These are phyloP conservation scores for Elaphomyces granulatus DNA, from an alignment of 495 filamentous ascomycete genomes.

Conservation along the genomic window DNA sequence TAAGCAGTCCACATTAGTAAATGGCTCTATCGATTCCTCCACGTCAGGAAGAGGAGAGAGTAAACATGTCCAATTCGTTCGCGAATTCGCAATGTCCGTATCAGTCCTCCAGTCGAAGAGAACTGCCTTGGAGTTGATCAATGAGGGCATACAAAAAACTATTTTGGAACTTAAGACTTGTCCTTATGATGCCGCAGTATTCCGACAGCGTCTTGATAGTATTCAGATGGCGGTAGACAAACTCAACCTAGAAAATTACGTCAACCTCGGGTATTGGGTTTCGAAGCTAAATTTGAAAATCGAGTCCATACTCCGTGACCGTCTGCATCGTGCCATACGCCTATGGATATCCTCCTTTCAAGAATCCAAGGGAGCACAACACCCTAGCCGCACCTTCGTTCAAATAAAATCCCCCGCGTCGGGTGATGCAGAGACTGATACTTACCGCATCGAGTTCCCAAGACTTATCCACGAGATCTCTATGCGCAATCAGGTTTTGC, in stretches of 20 bases:
- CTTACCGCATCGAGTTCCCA: conserved; percentile 41
- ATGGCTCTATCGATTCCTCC: conserved; percentile 43
- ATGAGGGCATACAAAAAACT: conserved; percentile 70
- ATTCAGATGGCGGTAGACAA: conserved; percentile 89
- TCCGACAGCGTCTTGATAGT: conserved; percentile 62
- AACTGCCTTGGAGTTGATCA: conserved; percentile 56
- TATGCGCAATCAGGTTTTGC: conserved; percentile 93
- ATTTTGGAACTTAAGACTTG: conserved; percentile 73
- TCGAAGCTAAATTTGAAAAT: conserved; percentile 70
- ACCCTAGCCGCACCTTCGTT: conserved; percentile 10
- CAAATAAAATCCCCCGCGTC: conserved; percentile 1
- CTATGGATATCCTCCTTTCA: conserved; percentile 78
- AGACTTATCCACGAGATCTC: conserved; percentile 73
- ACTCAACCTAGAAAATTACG: conserved; percentile 86
- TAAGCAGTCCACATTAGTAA: conserved; percentile 49
- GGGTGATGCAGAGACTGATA: conserved; percentile 30
- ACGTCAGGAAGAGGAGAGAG: conserved; percentile 54
- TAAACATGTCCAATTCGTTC: conserved; percentile 89
- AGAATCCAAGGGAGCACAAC: conserved; percentile 35
- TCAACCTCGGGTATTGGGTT: conserved; percentile 84
- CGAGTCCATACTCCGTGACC: conserved; percentile 55
- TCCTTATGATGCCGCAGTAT: conserved; percentile 58
- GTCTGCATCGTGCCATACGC: conserved; percentile 65
- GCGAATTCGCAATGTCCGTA: conserved; percentile 75
- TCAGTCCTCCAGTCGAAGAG: conserved; percentile 80